Conservation (phyloP, 176 grass and related monocot genomes). For the Microstegium vimineum region DNA sequence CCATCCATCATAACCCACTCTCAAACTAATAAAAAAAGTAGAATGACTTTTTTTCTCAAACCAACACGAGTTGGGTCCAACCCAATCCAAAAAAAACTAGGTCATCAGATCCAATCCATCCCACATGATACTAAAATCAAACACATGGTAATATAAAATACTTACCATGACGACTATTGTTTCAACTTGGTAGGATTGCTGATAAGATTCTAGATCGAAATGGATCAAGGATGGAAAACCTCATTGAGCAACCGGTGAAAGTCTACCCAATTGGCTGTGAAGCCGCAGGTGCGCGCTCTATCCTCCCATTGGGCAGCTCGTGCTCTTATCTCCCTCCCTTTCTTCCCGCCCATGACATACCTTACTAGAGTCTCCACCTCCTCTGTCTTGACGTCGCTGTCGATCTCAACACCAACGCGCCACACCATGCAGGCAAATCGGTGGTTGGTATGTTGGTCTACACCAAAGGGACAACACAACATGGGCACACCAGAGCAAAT, state of each 20-base stretch:
- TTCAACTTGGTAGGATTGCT: too few species aligned
- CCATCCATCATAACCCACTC: too few species aligned
- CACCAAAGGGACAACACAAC: not conserved
- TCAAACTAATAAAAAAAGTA: too few species aligned
- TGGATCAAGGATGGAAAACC: not conserved
- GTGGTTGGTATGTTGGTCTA: not conserved
- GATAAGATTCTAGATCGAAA: too few species aligned
- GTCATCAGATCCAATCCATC: too few species aligned
- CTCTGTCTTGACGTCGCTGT: not conserved
- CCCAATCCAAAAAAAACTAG: too few species aligned
- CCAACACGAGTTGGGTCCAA: too few species aligned
- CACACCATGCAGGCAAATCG: not conserved
- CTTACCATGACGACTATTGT: too few species aligned
- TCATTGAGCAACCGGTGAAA: not conserved
- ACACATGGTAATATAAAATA: too few species aligned
- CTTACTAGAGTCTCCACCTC: not conserved
- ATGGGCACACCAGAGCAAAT: too few species aligned
- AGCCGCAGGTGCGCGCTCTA: not conserved
- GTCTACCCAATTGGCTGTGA: not conserved
- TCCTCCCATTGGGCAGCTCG: not conserved
- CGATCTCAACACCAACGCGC: not conserved
- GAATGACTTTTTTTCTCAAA: too few species aligned
- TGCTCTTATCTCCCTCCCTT: not conserved
- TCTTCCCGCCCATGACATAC: not conserved
- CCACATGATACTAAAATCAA: too few species aligned